These are phyloP conservation scores for Neurospora intermedia DNA, from an alignment of 495 filamentous ascomycete genomes.

Conservation along the genomic window DNA sequence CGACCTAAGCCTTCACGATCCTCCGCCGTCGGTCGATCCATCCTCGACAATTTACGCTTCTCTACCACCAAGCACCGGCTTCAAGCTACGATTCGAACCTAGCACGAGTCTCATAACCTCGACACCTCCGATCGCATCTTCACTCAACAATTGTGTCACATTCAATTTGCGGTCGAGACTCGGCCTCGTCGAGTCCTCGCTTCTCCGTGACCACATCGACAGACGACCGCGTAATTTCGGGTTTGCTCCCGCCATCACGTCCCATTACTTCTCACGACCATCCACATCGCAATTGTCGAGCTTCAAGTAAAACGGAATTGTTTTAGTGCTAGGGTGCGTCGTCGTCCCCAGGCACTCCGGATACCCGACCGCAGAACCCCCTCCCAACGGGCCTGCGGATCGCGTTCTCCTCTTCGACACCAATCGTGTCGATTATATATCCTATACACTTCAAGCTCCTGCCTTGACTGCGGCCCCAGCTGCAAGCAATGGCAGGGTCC, in stretches of 20 bases:
- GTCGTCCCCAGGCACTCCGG: not conserved
- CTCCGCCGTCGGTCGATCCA: not conserved
- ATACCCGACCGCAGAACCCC: not conserved
- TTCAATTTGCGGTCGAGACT: not conserved
- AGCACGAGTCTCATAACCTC: not conserved
- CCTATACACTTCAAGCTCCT: constrained; percentile 3
- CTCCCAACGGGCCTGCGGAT: not conserved
- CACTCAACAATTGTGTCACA: not conserved
- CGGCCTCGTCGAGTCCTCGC: not conserved
- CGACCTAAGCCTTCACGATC: not conserved
- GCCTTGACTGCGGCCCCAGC: constrained; percentile 17
- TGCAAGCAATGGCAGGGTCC: constrained; percentile 40
- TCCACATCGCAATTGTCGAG: not conserved
- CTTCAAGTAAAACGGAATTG: not conserved
- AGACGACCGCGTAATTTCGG: not conserved
- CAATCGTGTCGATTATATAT: not conserved
- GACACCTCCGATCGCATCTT: not conserved
- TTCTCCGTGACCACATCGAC: not conserved
- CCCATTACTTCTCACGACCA: not conserved
- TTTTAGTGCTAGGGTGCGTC: not conserved
- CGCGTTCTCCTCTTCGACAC: not conserved
- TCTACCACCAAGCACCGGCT: not conserved
- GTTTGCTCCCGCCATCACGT: not conserved
- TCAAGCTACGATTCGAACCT: not conserved
- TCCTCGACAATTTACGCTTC: not conserved